Evolutionary conservation across 352 stramenopile species (phyloP).

Genomic region (Aphanomyces invadans): DNA sequence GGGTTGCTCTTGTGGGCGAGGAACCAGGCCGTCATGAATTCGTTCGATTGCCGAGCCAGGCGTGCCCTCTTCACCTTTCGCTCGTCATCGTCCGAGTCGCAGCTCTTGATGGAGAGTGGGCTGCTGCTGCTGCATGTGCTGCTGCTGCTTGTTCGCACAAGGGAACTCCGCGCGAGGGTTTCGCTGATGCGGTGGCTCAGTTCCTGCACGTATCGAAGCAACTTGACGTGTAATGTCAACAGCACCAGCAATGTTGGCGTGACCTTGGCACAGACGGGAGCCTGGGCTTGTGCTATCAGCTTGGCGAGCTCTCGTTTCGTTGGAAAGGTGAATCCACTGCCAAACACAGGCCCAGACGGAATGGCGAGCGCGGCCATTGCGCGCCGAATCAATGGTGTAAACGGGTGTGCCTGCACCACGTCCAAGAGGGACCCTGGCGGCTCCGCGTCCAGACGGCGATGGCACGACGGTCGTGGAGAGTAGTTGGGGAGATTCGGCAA

Average conservation of each 20-base stretch:
- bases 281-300: constrained; percentile 13
- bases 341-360: neutral
- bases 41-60: constrained; percentile 64
- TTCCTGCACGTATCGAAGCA: constrained; percentile 4
- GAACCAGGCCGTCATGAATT: constrained; percentile 83
- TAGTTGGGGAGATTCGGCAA: constrained; percentile 7
- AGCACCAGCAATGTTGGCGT: constrained; percentile 14
- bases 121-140: neutral
- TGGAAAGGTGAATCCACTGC: constrained; percentile 2
- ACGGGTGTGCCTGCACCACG: constrained; percentile 2
- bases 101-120: neutral
- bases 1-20: constrained; percentile 77
- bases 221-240: neutral
- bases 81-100: neutral
- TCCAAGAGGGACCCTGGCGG: neutral
- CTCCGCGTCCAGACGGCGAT: neutral
- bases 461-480: neutral
- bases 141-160: neutral
- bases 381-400: neutral
- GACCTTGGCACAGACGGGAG: neutral
- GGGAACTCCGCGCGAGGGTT: neutral
- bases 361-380: neutral
- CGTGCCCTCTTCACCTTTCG: constrained; percentile 24
- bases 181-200: neutral
- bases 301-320: constrained; percentile 17